Base-by-base conservation (phyloP, 2,329 filamentous ascomycete species). In the Ophiocordyceps sinensis region DNA sequence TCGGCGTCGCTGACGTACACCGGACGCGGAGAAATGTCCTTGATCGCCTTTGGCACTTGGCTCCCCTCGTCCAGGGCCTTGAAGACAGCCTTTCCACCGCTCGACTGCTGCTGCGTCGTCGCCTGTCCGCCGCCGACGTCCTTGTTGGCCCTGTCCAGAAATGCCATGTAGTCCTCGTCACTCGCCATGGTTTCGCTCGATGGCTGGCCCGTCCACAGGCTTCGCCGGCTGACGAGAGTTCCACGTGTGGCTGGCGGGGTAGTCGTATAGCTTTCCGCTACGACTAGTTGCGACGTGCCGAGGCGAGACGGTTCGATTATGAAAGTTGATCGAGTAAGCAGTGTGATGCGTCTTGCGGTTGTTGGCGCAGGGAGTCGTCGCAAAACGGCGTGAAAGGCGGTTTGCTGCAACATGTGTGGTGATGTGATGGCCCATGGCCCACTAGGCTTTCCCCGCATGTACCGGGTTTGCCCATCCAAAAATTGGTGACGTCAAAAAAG, bases 81-180 rank as follows among this genome's bases (percentile, higher is more conserved):
- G 53, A 77, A 69, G 41, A 61, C 58, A n/a, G 46, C 35, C 23
- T 47, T 52, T 47, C 47, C 51, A 49, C 15, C 32, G 19, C 12
- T 45, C 41, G 10, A 50, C 14, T 9, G 43, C 46, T n/a, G 44
- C 40, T 46, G 46, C 23, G 30, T 40, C 17, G 13, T 38, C 10
- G 42, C 42, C 37, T 47, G 44, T 10, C 55, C 44, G 42, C 77
- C 72, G 57, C 77, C 79, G 15, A 82, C 79, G 56, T 87, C 80
- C 53, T 78, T 67, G 64, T 94, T 94, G 41, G 86, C 85, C 66
- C 91, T 91, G 57, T 91, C 73, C 43, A 95, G 70, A 57, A 95
- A 94, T 44, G 81, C 69, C 62, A 79, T 75, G 67, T 94, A 95
- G 46, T 83, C 82, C 45, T 83, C 77, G 68, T 94, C 86, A 41